phyloP scores from a whole-genome alignment of 352 stramenopile species.

The Phytophthora tubulina region DNA sequence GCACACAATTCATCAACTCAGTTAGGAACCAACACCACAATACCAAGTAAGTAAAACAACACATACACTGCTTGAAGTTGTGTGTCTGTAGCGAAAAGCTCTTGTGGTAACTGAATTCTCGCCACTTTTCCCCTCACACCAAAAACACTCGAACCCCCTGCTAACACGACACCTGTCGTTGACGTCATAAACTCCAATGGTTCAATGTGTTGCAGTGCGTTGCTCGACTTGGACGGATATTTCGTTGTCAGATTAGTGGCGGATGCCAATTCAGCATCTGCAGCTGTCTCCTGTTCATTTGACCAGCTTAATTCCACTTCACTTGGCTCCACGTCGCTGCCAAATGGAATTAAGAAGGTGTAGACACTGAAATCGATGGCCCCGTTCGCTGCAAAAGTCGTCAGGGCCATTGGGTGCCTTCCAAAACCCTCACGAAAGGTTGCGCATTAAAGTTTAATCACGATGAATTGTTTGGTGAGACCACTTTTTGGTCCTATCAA shows the following conservation, averaged over 20 bases:
- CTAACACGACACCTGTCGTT: constrained; percentile 48
- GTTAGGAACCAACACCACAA: background rate
- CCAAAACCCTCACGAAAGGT: no score
- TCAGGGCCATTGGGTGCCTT: constrained; percentile 50
- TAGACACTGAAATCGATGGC: constrained; percentile 65
- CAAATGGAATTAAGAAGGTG: constrained; percentile 71
- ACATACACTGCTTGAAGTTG: constrained; percentile 57
- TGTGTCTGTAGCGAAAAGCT: constrained; percentile 45
- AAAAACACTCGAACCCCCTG: constrained; percentile 56
- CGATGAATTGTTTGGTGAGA: no score
- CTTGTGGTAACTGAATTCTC: constrained; percentile 42
- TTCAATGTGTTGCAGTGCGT: constrained; percentile 52
- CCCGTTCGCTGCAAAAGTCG: constrained; percentile 62
- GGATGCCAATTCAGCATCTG: constrained; percentile 3
- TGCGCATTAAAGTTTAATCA: no score
- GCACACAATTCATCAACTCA: constrained; percentile 4
- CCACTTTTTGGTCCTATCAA: no score
- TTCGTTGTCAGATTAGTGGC: constrained; percentile 29
- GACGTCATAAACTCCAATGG: constrained; percentile 46
- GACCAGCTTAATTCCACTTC: constrained; percentile 32
- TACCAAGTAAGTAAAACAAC: background rate
- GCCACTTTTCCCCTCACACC: constrained; percentile 61
- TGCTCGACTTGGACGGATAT: constrained; percentile 53
- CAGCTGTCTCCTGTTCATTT: constrained; percentile 11
- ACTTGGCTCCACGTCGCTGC: constrained; percentile 24